Base-by-base conservation (phyloP, 139 green algal genomes). In the Auxenochlorella pyrenoidosa region DNA sequence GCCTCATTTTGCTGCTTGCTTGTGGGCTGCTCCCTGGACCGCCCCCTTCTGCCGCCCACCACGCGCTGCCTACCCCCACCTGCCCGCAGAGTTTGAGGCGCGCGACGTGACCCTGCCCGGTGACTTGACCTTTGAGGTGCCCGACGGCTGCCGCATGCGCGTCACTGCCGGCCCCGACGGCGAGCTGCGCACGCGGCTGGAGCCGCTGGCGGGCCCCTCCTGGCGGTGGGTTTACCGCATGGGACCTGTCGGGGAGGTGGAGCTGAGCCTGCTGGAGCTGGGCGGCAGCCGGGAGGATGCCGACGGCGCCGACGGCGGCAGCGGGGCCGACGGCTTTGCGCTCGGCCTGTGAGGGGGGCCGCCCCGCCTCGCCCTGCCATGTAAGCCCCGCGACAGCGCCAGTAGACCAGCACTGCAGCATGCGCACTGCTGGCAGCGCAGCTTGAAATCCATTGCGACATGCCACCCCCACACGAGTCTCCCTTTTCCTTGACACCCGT, bases 1-100 rank as follows among this genome's bases (percentile, higher is more conserved):
- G 47, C 47, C 47, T 10, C 47, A 54, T 10, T 54, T 6, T 54
- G 8, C 47, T 54, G 47, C 10, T 6, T 68, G 22, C 59, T 28
- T 8, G 16, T 3, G 3, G 59, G 22, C 63, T 13, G 30, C 63
- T 30, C 26, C 21, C 63, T 71, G 63, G 21, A 10, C 40, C 70
- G 0, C 13, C 68, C 34, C 34, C n/a, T 13, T 44, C 36, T n/a
- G 71, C 71, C 3, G 10, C 38, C 71, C 36, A 16, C 22, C 16
- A 54, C 75, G 1, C 30, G 30, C 30, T 22, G 3, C 68, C 32
- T 26, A n/a, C 30, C 32, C 32, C 78, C 2, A 54, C n/a, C 54
- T 13, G 16, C 36, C 78, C 32, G 93, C 95, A 28, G 97, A 99
- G 92, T 98, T 99, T 90, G 96, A 98, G 82, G 97, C 97, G 1